phyloP scores from a whole-genome alignment of 2,329 filamentous ascomycete species.

The Scedosporium dehoogii region DNA sequence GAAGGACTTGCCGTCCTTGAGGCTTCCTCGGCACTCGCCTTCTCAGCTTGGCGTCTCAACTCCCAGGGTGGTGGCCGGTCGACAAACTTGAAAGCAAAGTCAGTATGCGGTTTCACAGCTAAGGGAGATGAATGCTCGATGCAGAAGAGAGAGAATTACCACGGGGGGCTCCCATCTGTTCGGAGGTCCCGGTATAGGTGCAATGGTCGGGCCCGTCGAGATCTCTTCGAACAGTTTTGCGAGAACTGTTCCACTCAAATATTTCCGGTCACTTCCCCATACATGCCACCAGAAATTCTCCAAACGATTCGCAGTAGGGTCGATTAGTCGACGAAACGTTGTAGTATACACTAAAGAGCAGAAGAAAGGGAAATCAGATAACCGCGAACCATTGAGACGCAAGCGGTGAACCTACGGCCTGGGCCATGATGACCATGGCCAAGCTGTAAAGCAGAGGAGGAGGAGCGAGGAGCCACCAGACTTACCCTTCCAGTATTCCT shows the following conservation, averaged over 20 bases:
- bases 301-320: constrained; percentile 52
- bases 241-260: constrained; percentile 41
- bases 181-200: constrained; percentile 42
- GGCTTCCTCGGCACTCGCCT: constrained; percentile 9
- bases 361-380: constrained; percentile 8
- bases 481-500: constrained; percentile 48
- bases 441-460: too few relatives aligned
- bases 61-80: constrained; percentile 1
- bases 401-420: neutral
- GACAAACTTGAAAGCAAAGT: neutral
- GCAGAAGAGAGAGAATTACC: neutral
- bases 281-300: constrained; percentile 61
- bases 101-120: neutral
- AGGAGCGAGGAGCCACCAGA: constrained; percentile 6
- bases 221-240: constrained; percentile 49
- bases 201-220: constrained; percentile 45
- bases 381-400: constrained; percentile 10
- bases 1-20: neutral
- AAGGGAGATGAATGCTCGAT: neutral
- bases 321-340: constrained; percentile 46
- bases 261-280: constrained; percentile 46
- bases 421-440: too few relatives aligned
- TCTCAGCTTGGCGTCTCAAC: constrained; percentile 14
- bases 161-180: constrained; percentile 45
- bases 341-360: constrained; percentile 44